Conservation (phyloP, 495 filamentous ascomycete genomes). For the Geopyxis carbonaria region DNA sequence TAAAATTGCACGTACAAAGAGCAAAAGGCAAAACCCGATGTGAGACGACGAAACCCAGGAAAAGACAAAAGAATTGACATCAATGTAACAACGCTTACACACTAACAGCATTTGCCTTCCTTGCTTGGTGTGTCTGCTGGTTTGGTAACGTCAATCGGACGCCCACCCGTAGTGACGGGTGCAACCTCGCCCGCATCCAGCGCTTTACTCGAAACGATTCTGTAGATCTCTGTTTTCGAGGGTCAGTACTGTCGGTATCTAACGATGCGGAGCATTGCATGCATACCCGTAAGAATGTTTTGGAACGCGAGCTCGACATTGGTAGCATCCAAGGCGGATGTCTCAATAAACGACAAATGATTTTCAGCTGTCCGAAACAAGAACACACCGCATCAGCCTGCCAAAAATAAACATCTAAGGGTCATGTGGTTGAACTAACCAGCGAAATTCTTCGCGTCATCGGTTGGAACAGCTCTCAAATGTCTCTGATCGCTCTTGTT, state of each 20-base stretch:
- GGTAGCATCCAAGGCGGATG: constrained; percentile 93
- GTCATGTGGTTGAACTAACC: constrained; percentile 36
- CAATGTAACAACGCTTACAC: constrained; percentile 1
- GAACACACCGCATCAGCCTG: background rate
- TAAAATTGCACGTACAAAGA: too few species aligned
- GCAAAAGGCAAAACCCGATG: constrained; percentile 5
- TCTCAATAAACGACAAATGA: constrained; percentile 96
- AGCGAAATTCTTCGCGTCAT: constrained; percentile 95
- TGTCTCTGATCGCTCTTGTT: constrained; percentile 99
- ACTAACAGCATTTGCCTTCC: constrained; percentile 69
- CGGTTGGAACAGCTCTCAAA: constrained; percentile 89
- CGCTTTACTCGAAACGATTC: constrained; percentile 95
- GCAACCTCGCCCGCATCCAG: constrained; percentile 67
- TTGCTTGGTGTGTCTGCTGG: constrained; percentile 59
- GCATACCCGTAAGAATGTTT: constrained; percentile 91
- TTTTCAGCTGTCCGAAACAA: constrained; percentile 88
- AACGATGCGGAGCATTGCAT: background rate
- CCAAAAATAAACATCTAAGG: background rate
- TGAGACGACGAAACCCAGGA: constrained; percentile 1
- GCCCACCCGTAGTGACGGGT: constrained; percentile 54
- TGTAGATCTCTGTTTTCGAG: constrained; percentile 88
- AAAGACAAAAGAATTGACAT: constrained; percentile 1
- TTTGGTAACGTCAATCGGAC: constrained; percentile 68
- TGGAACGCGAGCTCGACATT: constrained; percentile 99
- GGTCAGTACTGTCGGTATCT: too few species aligned